Evolutionary conservation across 768 basidiomycete species (phyloP).

Genomic region (Pleurotus platypus): DNA sequence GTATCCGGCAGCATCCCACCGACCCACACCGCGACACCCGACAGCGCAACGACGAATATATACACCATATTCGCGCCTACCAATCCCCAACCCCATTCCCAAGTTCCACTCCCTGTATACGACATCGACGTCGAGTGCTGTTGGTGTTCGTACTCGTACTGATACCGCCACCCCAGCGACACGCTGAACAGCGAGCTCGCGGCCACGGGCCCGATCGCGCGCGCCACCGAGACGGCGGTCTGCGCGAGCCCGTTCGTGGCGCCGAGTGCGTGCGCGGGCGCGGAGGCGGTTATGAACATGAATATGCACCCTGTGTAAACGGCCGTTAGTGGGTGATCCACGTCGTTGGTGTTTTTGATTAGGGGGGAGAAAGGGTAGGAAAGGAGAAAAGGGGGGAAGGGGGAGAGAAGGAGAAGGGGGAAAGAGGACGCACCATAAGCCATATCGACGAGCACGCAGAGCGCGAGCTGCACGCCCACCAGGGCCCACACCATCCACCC

Average conservation of each 20-base stretch:
- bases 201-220: conserved; percentile 50
- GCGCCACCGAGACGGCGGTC: conserved; percentile 41
- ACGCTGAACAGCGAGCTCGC: conserved; percentile 44
- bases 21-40: too few species aligned
- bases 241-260: conserved; percentile 58
- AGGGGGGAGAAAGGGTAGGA: neutral
- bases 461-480: conserved; percentile 20
- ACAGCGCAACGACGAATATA: too few species aligned
- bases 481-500: conserved; percentile 24
- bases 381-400: neutral
- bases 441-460: conserved; percentile 27
- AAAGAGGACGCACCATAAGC: conserved; percentile 29
- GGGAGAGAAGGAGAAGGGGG: neutral
- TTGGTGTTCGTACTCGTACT: too few species aligned
- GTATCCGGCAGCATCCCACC: too few species aligned
- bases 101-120: too few species aligned
- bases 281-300: conserved; percentile 48
- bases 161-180: too few species aligned
- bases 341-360: too few species aligned
- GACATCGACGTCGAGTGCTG: too few species aligned
- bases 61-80: too few species aligned
- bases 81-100: too few species aligned
- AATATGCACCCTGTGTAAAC: conserved; percentile 30
- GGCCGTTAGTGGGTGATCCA: too few species aligned
- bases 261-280: conserved; percentile 54